These are phyloP conservation scores for Alternaria burnsii DNA, from an alignment of 2,329 filamentous ascomycete species.

Conservation along the genomic window DNA sequence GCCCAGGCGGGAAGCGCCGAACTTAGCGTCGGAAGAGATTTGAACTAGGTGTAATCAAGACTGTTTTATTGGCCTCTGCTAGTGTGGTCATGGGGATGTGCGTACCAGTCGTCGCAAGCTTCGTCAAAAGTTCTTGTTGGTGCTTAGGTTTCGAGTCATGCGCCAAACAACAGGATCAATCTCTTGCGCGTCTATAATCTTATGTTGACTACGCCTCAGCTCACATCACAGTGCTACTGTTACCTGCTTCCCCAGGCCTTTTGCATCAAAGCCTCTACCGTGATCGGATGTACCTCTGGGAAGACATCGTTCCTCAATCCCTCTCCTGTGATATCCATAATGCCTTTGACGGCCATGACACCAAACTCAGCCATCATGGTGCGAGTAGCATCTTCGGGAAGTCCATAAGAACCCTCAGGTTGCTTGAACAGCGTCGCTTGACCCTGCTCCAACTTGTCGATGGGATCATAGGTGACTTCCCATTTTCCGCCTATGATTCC, in stretches of 20 bases:
- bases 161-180: not conserved
- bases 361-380: conserved; percentile 13
- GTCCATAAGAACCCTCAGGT: conserved; percentile 10
- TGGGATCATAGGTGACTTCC: conserved; percentile 18
- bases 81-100: not conserved
- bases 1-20: not conserved
- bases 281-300: conserved; percentile 17
- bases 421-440: conserved; percentile 20
- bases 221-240: not conserved
- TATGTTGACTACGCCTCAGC: not conserved
- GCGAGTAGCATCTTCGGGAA: conserved; percentile 8
- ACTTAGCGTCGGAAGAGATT: not conserved
- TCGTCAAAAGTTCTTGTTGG: not conserved
- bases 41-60: not conserved
- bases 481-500: conserved; percentile 17
- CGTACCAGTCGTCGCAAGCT: conserved; percentile 3
- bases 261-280: conserved; percentile 16
- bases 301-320: conserved; percentile 19
- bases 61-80: not conserved
- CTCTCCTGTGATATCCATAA: conserved; percentile 14
- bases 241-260: conserved; percentile 18
- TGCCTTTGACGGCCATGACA: conserved; percentile 14
- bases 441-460: conserved; percentile 13
- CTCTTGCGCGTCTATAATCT: no score
- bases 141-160: not conserved